Percentiles rank a stretch among this genome's conserved stretches.
Conservation (phyloP, 345 rosid genomes). For the Raphanus raphanistrum region DNA sequence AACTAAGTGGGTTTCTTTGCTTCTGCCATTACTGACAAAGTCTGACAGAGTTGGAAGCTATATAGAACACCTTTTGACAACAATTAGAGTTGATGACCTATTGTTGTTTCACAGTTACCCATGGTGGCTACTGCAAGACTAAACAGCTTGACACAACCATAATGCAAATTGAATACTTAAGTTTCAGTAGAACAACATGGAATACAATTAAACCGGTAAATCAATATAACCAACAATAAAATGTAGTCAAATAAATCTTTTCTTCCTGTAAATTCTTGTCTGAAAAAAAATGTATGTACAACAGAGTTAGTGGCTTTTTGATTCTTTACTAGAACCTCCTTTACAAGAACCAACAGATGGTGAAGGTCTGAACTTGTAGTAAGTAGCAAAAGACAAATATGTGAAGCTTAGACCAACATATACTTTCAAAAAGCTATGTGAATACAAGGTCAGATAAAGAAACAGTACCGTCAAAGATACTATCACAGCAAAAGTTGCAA, state of each 20-base stretch:
- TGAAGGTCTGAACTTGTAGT: slow-evolving; percentile 46
- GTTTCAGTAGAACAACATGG: too few relatives aligned
- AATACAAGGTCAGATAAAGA: slow-evolving; percentile 57
- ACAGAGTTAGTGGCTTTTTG: slow-evolving; percentile 30
- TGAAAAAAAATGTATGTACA: slow-evolving; percentile 37
- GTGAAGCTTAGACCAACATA: slow-evolving; percentile 62
- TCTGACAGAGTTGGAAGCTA: too few relatives aligned
- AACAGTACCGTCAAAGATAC: slow-evolving; percentile 55
- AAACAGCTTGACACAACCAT: background rate
- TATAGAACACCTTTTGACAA: background rate
- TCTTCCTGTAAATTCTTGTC: slow-evolving; percentile 27
- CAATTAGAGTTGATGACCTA: background rate
- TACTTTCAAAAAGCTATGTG: slow-evolving; percentile 51
- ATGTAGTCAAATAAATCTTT: background rate
- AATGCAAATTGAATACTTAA: too few relatives aligned
- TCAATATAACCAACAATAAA: slow-evolving; percentile 11
- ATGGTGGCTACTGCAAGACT: background rate
- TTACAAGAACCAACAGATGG: slow-evolving; percentile 36
- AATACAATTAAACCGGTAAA: background rate
- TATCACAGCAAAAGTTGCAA: slow-evolving; percentile 47
- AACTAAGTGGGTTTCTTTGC: slow-evolving; percentile 2
- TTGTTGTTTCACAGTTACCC: slow-evolving; percentile 2
- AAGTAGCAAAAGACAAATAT: slow-evolving; percentile 52
- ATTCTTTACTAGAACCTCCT: slow-evolving; percentile 33
- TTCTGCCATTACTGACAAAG: slow-evolving; percentile 22